Conservation (phyloP, 108 stramenopile species). For the Pseudonitzschia multistriata region DNA sequence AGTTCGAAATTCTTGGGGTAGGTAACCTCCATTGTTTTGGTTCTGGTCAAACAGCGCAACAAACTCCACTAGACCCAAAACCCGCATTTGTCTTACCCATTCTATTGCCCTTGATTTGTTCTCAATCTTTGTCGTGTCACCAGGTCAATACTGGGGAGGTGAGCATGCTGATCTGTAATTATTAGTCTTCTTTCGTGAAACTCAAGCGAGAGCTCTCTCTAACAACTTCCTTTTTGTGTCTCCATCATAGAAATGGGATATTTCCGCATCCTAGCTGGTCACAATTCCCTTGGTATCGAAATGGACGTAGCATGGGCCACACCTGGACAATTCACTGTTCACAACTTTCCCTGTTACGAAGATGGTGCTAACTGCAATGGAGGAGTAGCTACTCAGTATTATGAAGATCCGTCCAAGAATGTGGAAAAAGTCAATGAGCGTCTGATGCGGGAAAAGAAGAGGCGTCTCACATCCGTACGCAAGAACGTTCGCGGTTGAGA, state of each 20-base stretch:
- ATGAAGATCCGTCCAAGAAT: conserved; percentile 47
- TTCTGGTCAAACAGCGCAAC: not conserved
- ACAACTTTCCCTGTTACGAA: conserved; percentile 55
- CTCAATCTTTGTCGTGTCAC: not conserved
- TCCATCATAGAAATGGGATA: conserved; percentile 49
- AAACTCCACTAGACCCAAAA: too few relatives aligned
- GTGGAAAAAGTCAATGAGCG: conserved; percentile 37
- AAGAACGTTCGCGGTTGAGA: conserved; percentile 17
- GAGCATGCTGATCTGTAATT: not conserved
- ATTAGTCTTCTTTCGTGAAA: conserved; percentile 8
- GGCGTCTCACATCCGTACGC: not conserved
- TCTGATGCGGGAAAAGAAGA: conserved; percentile 13
- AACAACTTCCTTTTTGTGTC: not conserved
- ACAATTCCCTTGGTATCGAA: conserved; percentile 83
- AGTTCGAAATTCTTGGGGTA: conserved; percentile 79
- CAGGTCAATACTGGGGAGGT: conserved; percentile 34
- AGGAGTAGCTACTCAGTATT: not conserved
- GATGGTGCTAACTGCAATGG: conserved; percentile 47
- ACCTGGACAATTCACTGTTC: conserved; percentile 51
- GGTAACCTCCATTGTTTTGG: not conserved
- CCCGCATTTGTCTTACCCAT: too few relatives aligned
- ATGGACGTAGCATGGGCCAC: conserved; percentile 81
- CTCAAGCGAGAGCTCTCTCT: not conserved
- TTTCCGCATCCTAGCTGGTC: conserved; percentile 49
- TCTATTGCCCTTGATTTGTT: not conserved